Conservation (phyloP, 2,329 filamentous ascomycete genomes). For the Corniculantispora saksenae region DNA sequence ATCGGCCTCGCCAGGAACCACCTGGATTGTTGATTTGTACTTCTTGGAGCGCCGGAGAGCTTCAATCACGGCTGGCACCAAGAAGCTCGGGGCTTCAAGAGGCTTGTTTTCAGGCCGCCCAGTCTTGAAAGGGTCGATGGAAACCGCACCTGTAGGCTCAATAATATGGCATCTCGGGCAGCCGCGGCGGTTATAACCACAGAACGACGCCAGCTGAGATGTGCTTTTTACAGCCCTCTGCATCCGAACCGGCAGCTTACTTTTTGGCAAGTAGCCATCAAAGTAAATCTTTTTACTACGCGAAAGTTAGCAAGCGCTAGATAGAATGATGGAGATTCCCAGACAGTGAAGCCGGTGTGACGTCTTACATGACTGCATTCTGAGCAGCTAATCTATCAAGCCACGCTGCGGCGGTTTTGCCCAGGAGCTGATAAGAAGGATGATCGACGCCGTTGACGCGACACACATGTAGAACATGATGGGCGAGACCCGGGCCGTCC, state of each 20-base stretch:
- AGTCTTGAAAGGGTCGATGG: constrained; percentile 29
- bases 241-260: constrained; percentile 65
- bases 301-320: background rate
- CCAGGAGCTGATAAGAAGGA: constrained; percentile 66
- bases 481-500: constrained; percentile 78
- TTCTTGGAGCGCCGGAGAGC: constrained; percentile 51
- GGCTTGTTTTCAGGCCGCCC: constrained; percentile 32
- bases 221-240: constrained; percentile 61
- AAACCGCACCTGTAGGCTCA: constrained; percentile 13
- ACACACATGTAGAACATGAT: constrained; percentile 66
- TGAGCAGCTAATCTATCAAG: constrained; percentile 58
- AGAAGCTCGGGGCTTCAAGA: constrained; percentile 62
- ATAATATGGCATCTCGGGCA: constrained; percentile 27
- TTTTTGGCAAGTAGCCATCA: constrained; percentile 74
- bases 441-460: constrained; percentile 51
- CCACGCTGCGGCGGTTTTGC: constrained; percentile 59
- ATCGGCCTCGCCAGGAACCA: constrained; percentile 86
- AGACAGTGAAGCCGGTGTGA: constrained; percentile 13
- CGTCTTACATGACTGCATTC: constrained; percentile 62
- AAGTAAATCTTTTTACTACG: constrained; percentile 73
- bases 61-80: constrained; percentile 77
- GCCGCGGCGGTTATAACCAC: constrained; percentile 32
- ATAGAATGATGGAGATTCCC: constrained; percentile 3
- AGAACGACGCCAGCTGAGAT: constrained; percentile 52
- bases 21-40: constrained; percentile 46